A percentile compares a stretch with the other conserved stretches of the same genome.
These are phyloP conservation scores for Pseudovirgaria hyperparasitica DNA, from an alignment of 2,329 filamentous ascomycete species.

Conservation along the genomic window DNA sequence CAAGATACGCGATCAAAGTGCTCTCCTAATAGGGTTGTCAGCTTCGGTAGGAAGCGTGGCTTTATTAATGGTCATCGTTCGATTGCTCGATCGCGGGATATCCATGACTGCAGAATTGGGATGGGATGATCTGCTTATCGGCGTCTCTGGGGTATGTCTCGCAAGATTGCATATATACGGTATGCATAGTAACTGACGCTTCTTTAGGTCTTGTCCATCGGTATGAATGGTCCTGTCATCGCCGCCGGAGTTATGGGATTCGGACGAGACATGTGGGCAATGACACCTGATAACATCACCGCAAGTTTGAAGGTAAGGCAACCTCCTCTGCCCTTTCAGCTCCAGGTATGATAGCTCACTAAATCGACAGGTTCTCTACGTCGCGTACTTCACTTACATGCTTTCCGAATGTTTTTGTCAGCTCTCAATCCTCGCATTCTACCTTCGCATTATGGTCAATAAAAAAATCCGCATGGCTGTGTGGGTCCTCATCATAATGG, in stretches of 20 bases:
- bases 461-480: conserved; percentile 8
- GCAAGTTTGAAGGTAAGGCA: conserved; percentile 10
- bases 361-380: not conserved
- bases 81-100: conserved; percentile 12
- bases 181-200: conserved; percentile 3
- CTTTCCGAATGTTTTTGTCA: conserved; percentile 14
- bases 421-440: conserved; percentile 19
- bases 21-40: conserved; percentile 10
- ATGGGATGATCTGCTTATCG: conserved; percentile 19
- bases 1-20: conserved; percentile 11
- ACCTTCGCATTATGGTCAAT: conserved; percentile 17
- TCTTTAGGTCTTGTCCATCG: conserved; percentile 11
- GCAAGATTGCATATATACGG: not conserved
- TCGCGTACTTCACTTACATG: conserved; percentile 18
- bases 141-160: conserved; percentile 13
- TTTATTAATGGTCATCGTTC: conserved; percentile 15
- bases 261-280: conserved; percentile 18
- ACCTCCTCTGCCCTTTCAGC: not conserved
- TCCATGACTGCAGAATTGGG: conserved; percentile 14
- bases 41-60: conserved; percentile 13
- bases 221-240: conserved; percentile 15
- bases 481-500: conserved; percentile 12
- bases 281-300: conserved; percentile 15
- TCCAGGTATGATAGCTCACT: too few species aligned
- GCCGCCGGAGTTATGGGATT: conserved; percentile 15